phyloP scores from a whole-genome alignment of 202 grass and related monocot species.

The Thinopyrum obtusiflorum region DNA sequence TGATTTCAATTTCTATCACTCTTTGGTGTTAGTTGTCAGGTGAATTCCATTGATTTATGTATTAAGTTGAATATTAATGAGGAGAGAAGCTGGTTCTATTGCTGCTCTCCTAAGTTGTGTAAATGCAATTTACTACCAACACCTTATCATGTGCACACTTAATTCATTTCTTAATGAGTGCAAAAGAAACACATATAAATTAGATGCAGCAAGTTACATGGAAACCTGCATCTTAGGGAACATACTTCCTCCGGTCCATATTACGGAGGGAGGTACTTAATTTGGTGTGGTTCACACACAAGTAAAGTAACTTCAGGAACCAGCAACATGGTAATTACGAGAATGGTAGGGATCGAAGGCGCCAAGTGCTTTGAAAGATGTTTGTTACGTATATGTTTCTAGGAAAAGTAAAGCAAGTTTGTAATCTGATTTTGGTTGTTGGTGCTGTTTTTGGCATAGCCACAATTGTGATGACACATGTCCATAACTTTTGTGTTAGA shows the following conservation, averaged over 20 bases:
- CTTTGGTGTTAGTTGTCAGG: background rate
- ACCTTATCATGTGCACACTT: background rate
- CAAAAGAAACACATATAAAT: background rate
- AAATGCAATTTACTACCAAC: constrained; percentile 29
- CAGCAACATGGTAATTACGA: background rate
- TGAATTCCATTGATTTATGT: background rate
- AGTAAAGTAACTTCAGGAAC: background rate
- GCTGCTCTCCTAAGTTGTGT: constrained; percentile 4
- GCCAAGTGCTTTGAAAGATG: background rate
- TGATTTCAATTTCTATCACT: background rate
- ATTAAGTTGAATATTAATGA: constrained; percentile 11
- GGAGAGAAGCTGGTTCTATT: constrained; percentile 9
- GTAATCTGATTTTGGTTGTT: background rate
- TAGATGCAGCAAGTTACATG: background rate
- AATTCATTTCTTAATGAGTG: background rate
- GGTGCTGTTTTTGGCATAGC: background rate
- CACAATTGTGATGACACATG: background rate
- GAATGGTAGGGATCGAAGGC: background rate
- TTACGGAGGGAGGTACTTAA: too few relatives aligned
- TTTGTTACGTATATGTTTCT: background rate
- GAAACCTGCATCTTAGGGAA: constrained; percentile 21
- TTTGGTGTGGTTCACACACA: background rate
- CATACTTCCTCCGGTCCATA: background rate
- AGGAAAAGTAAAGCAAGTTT: background rate
- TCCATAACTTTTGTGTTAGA: background rate